Evolutionary conservation across 768 basidiomycete species (phyloP), one percentile per base, ranked within the genome.

Genomic region (Rhodotorula diobovata): DNA sequence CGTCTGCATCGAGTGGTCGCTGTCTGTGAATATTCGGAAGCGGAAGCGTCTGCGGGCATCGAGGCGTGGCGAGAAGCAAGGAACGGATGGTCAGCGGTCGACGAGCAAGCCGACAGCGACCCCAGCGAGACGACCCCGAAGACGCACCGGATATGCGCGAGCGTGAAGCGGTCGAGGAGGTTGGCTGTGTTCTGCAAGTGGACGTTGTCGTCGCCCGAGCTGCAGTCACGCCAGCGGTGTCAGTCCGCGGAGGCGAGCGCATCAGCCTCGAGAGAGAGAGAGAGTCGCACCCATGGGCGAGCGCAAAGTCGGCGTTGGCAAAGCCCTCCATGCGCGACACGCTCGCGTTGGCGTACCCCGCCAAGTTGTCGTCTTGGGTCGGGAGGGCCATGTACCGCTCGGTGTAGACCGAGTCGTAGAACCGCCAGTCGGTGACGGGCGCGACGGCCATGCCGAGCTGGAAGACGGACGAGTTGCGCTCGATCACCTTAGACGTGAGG

Each of bases 11-110:
- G 82, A 78, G 78, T 96, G 95, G 79, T 94, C 91, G 89, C 91
- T 92, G 81, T 99, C 96, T 34, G 93, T 93, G 81, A 97, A 99
- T 90, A 97, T 91, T 78, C 94, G 86, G 81, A 97, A 96, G 77
- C 89, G 78, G 79, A 81, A 84, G 12, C 78, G 85, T 77, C 88
- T 90, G 65, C 21, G 8, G 10, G 21, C n/a, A n/a, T n/a, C n/a
- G n/a, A n/a, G n/a, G n/a, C n/a, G n/a, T n/a, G n/a, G n/a, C n/a
- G n/a, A n/a, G n/a, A n/a, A 32, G 18, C 28, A 46, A 51, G 55
- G 59, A 15, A 1, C n/a, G 14, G 5, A 35, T 11, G 3, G 46
- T 48, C 18, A 28, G 45, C 18, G 16, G 28, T 12, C 23, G 15
- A 14, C 11, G 34, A 50, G 25, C 23, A 12, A 9, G 48, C 20